Evolutionary conservation across 1,284 basidiomycete genomes (phyloP).

Genomic region (Puccinia polysora): DNA sequence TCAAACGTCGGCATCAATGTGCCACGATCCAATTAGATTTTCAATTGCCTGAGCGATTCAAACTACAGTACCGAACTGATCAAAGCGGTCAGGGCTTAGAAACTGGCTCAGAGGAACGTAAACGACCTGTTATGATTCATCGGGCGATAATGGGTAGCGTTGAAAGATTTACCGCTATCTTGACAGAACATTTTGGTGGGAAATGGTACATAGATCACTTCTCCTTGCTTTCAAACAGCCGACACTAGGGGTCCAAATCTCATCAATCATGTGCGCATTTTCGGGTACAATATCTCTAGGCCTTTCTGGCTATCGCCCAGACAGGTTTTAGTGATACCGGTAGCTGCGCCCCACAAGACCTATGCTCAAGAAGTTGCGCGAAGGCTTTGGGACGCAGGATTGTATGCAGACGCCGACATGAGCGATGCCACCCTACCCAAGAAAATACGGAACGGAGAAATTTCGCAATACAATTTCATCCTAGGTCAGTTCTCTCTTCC

Average conservation of each 20-base stretch:
- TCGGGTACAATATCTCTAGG: constrained; percentile 57
- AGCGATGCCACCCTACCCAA: constrained; percentile 88
- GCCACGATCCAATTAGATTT: constrained; percentile 99
- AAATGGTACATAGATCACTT: constrained; percentile 67
- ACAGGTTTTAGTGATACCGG: constrained; percentile 89
- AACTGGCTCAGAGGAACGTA: constrained; percentile 56
- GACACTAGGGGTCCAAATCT: neutral
- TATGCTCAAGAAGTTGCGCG: constrained; percentile 78
- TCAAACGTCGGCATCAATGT: constrained; percentile 91
- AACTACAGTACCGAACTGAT: constrained; percentile 80
- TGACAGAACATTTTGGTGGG: constrained; percentile 94
- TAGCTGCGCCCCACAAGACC: constrained; percentile 79
- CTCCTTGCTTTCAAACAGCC: neutral
- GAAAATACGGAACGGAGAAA: constrained; percentile 87
- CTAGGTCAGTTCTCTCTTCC: constrained; percentile 63
- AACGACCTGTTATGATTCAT: constrained; percentile 94
- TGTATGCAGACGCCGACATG: constrained; percentile 89
- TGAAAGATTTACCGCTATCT: constrained; percentile 94
- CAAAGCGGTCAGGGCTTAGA: constrained; percentile 55
- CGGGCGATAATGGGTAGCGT: constrained; percentile 91
- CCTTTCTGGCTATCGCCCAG: constrained; percentile 97
- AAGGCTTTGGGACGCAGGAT: constrained; percentile 65
- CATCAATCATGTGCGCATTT: neutral
- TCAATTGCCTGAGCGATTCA: constrained; percentile 96
- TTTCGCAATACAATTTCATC: constrained; percentile 95